Evolutionary conservation across 495 filamentous ascomycete species (phyloP), one percentile per base, ranked within the genome.

Genomic region (Physcia stellaris): DNA sequence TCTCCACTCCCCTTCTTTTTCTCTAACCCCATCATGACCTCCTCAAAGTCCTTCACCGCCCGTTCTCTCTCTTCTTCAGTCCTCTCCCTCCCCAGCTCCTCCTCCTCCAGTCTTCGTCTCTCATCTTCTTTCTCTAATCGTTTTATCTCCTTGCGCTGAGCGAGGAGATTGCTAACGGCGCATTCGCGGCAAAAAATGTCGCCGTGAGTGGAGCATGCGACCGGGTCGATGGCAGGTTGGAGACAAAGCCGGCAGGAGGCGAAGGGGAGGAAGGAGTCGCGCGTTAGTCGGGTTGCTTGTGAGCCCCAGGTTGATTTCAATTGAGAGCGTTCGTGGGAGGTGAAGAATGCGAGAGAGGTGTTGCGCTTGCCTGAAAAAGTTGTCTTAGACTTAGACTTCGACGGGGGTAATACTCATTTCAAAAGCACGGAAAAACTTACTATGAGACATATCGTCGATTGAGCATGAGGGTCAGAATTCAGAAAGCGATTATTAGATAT

Each of bases 141-240:
- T 52, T 88, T 92, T 49, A 96, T 93, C 56, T 95, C 92, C 59
- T 90, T 83, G 44, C 83, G 73, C 59, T 98, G 90, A 6, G 84
- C 72, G 1, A 98, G 68, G 29, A 98, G 76, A 53, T 95, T 94
- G 50, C 62, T 83, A 20, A 95, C 75, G 7, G 87, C 86, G 60
- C 90, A 98, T 58, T 98, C 90, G 41, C 86, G 73, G 52, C 90
- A 98, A 62, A 96, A 96, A n/a, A 98, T 69, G 55, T 96, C 86
- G 35, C 88, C 90, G 43, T 81, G 74, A 0, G 70, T 70, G 22
- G 75, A 57, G 51, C 77, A 81, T 22, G 71, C 67, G 11, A 95
- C 86, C 0, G 90, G 90, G 21, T 82, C 68, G 13, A 79, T 76
- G 16, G 87, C 80, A 4, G 83, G 77, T 49, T 86, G 77, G 1